Conservation (phyloP, 352 stramenopile species). For the Globisporangium spiculum region DNA sequence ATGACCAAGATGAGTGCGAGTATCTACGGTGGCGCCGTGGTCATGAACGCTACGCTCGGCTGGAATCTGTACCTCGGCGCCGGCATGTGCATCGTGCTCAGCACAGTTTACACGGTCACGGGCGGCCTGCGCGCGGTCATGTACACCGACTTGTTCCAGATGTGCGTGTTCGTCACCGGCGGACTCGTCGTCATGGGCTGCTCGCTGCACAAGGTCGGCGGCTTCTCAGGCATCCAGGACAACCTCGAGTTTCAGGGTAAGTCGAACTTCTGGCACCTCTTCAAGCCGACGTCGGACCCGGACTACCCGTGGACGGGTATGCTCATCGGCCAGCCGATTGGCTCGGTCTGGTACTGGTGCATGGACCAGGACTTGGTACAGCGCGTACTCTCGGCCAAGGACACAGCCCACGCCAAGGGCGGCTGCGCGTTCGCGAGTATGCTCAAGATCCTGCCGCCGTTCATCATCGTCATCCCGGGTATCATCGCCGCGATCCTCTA, state of each 20-base stretch:
- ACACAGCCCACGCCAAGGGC: slow-evolving; percentile 57
- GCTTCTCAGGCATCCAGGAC: slow-evolving; percentile 45
- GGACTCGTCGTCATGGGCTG: slow-evolving; percentile 55
- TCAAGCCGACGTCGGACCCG: slow-evolving; percentile 42
- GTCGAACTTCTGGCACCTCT: slow-evolving; percentile 49
- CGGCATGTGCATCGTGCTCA: slow-evolving; percentile 47
- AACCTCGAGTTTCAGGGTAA: slow-evolving; percentile 43
- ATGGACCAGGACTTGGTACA: slow-evolving; percentile 74
- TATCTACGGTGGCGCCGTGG: slow-evolving; percentile 63
- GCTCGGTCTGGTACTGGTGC: slow-evolving; percentile 73
- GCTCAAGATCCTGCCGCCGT: slow-evolving; percentile 63
- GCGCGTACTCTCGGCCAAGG: slow-evolving; percentile 64
- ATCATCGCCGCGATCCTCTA: slow-evolving; percentile 61
- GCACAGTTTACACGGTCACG: slow-evolving; percentile 55
- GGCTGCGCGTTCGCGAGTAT: slow-evolving; percentile 52
- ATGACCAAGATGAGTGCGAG: slow-evolving; percentile 66
- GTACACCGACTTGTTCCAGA: slow-evolving; percentile 73
- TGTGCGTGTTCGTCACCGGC: slow-evolving; percentile 59
- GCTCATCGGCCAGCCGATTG: slow-evolving; percentile 59
- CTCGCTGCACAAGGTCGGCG: slow-evolving; percentile 54
- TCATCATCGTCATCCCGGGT: slow-evolving; percentile 67
- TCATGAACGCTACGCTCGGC: slow-evolving; percentile 55
- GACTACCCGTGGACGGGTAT: slow-evolving; percentile 75
- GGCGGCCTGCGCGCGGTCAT: slow-evolving; percentile 63
- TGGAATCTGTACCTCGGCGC: slow-evolving; percentile 59